phyloP scores from a whole-genome alignment of 345 rosid genomes.

The Mangifera indica region DNA sequence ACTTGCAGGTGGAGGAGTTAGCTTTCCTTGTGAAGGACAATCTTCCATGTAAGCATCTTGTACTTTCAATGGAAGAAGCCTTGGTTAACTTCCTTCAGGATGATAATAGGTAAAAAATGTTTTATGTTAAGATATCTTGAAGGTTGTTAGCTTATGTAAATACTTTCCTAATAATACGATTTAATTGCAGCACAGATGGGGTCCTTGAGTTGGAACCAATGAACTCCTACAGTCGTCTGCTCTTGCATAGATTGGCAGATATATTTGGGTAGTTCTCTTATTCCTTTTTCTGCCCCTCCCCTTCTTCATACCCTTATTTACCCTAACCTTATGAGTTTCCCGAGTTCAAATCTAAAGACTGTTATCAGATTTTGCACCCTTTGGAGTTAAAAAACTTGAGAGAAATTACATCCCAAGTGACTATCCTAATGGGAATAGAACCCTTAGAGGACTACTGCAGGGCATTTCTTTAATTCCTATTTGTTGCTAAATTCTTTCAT shows the following conservation, averaged over 20 bases:
- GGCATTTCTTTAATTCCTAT: background rate
- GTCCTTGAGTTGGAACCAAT: slow-evolving; percentile 64
- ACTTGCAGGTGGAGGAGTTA: slow-evolving; percentile 60
- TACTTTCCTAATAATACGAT: slow-evolving; percentile 1
- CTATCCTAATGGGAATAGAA: background rate
- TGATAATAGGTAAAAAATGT: slow-evolving; percentile 32
- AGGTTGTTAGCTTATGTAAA: background rate
- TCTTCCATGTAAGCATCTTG: slow-evolving; percentile 58
- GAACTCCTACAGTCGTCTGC: slow-evolving; percentile 66
- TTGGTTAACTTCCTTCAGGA: slow-evolving; percentile 50
- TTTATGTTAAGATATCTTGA: background rate
- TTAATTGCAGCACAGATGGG: slow-evolving; percentile 49
- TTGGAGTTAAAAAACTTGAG: background rate
- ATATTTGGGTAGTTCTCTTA: slow-evolving; percentile 52
- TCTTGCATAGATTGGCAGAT: slow-evolving; percentile 66
- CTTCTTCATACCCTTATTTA: background rate
- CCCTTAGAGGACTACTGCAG: background rate
- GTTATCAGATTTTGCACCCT: background rate
- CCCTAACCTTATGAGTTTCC: background rate
- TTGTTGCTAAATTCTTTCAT: background rate
- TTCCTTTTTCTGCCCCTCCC: background rate
- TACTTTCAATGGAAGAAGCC: slow-evolving; percentile 63
- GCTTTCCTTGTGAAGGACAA: slow-evolving; percentile 65
- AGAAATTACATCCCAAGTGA: background rate
- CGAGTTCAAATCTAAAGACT: background rate